Evolutionary conservation across 805 yeast species (phyloP), one percentile per base, ranked within the genome.

Genomic region (Wickerhamiella alocasiicola): DNA sequence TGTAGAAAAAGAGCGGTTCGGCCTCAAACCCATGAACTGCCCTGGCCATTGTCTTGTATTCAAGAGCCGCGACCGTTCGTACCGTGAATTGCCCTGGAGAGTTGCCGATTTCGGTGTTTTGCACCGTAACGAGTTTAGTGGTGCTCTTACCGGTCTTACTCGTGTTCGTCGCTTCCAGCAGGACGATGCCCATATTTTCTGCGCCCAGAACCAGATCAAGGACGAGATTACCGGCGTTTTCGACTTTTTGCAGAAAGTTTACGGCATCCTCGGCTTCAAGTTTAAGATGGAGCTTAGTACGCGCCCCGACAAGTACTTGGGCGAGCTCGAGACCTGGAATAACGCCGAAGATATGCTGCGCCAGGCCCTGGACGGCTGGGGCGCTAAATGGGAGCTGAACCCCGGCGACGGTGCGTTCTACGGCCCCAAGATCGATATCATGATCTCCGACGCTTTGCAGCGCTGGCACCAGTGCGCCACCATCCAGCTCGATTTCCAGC

Each of bases 401-500:
- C 83, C 84, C 40, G 97, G 94, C 56, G 98, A 91, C 63, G 98
- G 98, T 67, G 98, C 81, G 6, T 76, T 76, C 58, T 91, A 91
- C 62, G 98, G 98, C 0, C 98, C 98, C 21, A 88, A 88, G 76
- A 91, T 88, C 60, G 98, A 88, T 67, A 83, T 91, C 56, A 79
- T 78, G 81, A 82, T 91, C 56, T 75, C 87, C 50, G 98, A 91
- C 63, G 95, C 96, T 35, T 71, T 85, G 60, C 76, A 74, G 59
- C 81, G 96, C 78, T 84, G 95, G 94, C 91, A 82, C 68, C 98
- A 91, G 68, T 88, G 97, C 72, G 98, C 98, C 47, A 91, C 98
- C 43, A 82, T 91, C 61, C 98, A 91, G 70, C 74, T 91, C 59
- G 98, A 91, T 66, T 91, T 88, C 94, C 98, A 91, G 71, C 72